These are phyloP conservation scores for Gremmenia infestans DNA, from an alignment of 2,329 filamentous ascomycete species.

Conservation along the genomic window DNA sequence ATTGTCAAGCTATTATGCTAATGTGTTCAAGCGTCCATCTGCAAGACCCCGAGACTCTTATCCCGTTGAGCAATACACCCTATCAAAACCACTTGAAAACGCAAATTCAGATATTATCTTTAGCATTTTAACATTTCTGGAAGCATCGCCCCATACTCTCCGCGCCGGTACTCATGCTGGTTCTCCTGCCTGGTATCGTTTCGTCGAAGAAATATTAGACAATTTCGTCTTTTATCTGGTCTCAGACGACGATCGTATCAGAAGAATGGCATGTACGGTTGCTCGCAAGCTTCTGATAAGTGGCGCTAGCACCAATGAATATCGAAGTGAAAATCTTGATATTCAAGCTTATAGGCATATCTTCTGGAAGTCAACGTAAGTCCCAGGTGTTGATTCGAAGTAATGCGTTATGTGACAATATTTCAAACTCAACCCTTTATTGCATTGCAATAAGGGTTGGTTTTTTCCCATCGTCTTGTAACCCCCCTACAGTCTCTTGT, in stretches of 20 bases:
- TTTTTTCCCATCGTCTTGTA: too few relatives aligned
- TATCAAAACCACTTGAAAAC: conserved; percentile 38
- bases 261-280: conserved; percentile 26
- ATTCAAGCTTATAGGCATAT: conserved; percentile 21
- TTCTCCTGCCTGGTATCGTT: conserved; percentile 33
- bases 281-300: conserved; percentile 27
- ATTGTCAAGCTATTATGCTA: conserved; percentile 3
- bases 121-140: conserved; percentile 53
- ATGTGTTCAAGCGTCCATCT: conserved; percentile 17
- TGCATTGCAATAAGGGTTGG: too few relatives aligned
- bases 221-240: conserved; percentile 29
- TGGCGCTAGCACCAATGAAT: conserved; percentile 19
- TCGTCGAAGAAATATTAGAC: conserved; percentile 27
- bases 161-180: conserved; percentile 39
- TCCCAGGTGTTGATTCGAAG: neutral
- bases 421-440: too few relatives aligned
- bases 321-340: conserved; percentile 14
- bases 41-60: conserved; percentile 25
- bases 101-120: conserved; percentile 41
- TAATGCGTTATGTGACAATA: too few relatives aligned
- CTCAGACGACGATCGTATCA: conserved; percentile 30
- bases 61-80: conserved; percentile 35
- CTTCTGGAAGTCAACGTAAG: conserved; percentile 35
- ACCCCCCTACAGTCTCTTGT: neutral
- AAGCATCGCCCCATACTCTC: conserved; percentile 47